phyloP scores from a whole-genome alignment of 2,329 filamentous ascomycete species.

The Colletotrichum phormii region DNA sequence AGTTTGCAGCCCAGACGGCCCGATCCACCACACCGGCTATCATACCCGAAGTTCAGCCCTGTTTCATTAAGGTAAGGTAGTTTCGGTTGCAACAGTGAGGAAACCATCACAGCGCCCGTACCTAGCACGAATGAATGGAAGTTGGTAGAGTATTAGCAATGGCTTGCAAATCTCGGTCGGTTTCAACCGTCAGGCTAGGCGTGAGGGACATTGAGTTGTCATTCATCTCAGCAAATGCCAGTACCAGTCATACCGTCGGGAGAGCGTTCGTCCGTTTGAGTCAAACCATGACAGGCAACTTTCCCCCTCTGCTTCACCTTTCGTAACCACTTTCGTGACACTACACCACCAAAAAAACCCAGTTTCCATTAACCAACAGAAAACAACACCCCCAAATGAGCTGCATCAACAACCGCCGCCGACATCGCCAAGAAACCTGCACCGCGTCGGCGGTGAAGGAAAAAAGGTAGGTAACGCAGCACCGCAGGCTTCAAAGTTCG shows the following conservation, averaged over 20 bases:
- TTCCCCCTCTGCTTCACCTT: background rate
- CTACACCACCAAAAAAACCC: background rate
- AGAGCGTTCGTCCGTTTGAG: background rate
- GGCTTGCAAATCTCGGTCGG: background rate
- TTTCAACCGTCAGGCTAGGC: background rate
- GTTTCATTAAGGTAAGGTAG: background rate
- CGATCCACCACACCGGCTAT: background rate
- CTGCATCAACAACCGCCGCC: background rate
- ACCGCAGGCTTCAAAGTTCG: background rate
- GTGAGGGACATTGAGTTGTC: background rate
- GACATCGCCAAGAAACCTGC: background rate
- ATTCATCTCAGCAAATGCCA: background rate
- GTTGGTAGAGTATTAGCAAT: background rate
- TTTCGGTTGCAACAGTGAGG: background rate
- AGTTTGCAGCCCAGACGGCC: background rate
- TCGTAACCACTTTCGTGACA: background rate
- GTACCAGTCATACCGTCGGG: background rate
- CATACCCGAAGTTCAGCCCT: background rate
- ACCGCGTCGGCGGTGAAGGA: slow-evolving; percentile 17
- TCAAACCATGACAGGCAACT: background rate
- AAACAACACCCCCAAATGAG: background rate
- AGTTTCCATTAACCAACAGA: background rate
- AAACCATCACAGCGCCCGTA: background rate
- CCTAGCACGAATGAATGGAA: too few species aligned
- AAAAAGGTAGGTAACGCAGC: background rate